Evolutionary conservation across 1,139 yeast genomes (phyloP).

Genomic region (Taphrina pruni): DNA sequence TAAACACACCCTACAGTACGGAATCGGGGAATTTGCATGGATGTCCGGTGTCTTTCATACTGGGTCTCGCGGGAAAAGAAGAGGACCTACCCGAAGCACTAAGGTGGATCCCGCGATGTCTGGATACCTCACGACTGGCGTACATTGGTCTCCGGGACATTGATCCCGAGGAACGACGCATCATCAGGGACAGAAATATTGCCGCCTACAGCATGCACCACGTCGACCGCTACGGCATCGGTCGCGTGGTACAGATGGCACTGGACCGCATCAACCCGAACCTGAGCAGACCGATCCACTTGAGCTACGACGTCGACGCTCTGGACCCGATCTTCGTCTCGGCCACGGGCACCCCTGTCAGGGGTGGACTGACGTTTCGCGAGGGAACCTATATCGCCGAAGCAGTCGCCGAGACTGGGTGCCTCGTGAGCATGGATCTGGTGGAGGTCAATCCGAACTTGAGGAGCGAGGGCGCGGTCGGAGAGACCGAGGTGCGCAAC

Average conservation of each 20-base stretch:
- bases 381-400: slow-evolving; percentile 94
- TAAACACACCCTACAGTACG: slow-evolving; percentile 87
- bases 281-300: slow-evolving; percentile 76
- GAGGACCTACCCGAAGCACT: slow-evolving; percentile 63
- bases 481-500: slow-evolving; percentile 75
- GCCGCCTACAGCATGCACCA: slow-evolving; percentile 96
- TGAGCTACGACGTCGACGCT: slow-evolving; percentile 96
- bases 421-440: slow-evolving; percentile 82
- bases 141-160: slow-evolving; percentile 95
- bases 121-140: slow-evolving; percentile 75
- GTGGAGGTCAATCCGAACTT: slow-evolving; percentile 93
- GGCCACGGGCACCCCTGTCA: slow-evolving; percentile 96
- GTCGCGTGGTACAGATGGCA: slow-evolving; percentile 91
- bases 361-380: slow-evolving; percentile 92
- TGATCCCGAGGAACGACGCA: slow-evolving; percentile 80
- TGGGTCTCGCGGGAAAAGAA: slow-evolving; percentile 60
- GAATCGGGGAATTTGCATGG: slow-evolving; percentile 94
- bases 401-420: slow-evolving; percentile 86
- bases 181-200: slow-evolving; percentile 72
- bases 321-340: slow-evolving; percentile 94
- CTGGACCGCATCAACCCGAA: slow-evolving; percentile 76
- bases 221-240: slow-evolving; percentile 91
- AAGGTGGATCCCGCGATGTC: slow-evolving; percentile 76
- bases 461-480: slow-evolving; percentile 58
- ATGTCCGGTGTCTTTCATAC: slow-evolving; percentile 88